Evolutionary conservation across 805 yeast species (phyloP), one percentile per base, ranked within the genome.

Genomic region (Diddensiella caesifluorescens): DNA sequence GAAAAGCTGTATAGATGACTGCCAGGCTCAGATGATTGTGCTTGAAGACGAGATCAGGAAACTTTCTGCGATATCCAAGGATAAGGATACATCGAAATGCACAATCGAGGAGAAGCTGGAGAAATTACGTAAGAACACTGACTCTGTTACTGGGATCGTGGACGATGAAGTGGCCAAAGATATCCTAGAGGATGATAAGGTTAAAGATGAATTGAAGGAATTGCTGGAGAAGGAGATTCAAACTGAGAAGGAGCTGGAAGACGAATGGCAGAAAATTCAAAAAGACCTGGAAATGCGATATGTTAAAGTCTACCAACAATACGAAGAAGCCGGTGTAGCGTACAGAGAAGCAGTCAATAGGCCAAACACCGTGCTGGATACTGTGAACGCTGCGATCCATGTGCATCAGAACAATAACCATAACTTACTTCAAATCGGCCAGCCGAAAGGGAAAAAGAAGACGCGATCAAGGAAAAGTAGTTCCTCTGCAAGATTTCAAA

Each of bases 201-300:
- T 35, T 2, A 43, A 47, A 26, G 56, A 53, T 10, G 48, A 41
- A 13, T 30, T 46, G 19, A 43, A 39, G 20, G 32, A 49, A 29
- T 45, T 45, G 12, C 38, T 60, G 26, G 45, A 48, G 2, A 46
- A 46, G 20, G 54, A 57, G 27, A 35, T 53, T 13, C 52, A 48
- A 2, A 42, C 46, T 12, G 63, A 62, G 26, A 47, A 53, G 12
- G 42, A 45, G 13, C 56, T 62, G 6, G 70, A 65, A 38, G 51
- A 46, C 13, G 54, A 56, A 15, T 65, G 70, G 70, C 46, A 49
- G 19, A 51, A 56, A n/a, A 52, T 55, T 1, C 67, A 61, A 36
- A 54, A 59, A 36, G 52, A 50, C 2, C 53, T 66, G 22, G 69
- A 65, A 39, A 41, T 53, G 41, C 49, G 64, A 4, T 66, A 66